Evolutionary conservation across 2,329 filamentous ascomycete species (phyloP), one percentile per base, ranked within the genome.

Genomic region (Venturiaceae sp.): DNA sequence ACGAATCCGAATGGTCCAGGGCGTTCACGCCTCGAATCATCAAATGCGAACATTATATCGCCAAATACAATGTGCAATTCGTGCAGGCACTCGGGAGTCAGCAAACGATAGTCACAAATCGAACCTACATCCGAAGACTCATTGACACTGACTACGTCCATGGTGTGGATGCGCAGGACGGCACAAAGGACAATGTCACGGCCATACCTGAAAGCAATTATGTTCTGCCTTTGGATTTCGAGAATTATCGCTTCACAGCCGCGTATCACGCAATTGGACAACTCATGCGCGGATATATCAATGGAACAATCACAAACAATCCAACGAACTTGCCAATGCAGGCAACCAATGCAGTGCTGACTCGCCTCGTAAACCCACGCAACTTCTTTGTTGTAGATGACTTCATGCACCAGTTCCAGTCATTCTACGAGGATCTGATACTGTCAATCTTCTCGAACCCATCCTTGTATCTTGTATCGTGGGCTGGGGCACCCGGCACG

Each of bases 361-460:
- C 70, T 0, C 60, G 66, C 3, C 63, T 73, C 21, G 65, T 71
- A 59, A 50, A 65, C 3, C 58, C 54, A 8, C 68, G 65, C 0
- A 65, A 66, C 0, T 71, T 71, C 52, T 36, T 53, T 19, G 50
- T 53, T 3, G 33, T 53, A 8, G 50, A 53, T 5, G n/a, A 53
- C 26, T 66, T 69, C 1, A 60, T 68, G 9, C 23, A 57, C 2
- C 62, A 71, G 23, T 58, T 73, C 3, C 68, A 66, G 60, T 63
- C 60, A 0, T 55, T 71, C 0, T 72, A 69, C 56, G 70, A 73
- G 61, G 70, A 73, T 50, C 71, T 73, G 61, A 63, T 73, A 3
- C 62, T 72, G 61, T 68, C 67, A 1, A 63, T 72, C 1, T 65
- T 73, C 21, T 67, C 63, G 19, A 69, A 73, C 23, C 67, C 67